Base-by-base conservation (phyloP, 1,139 yeast genomes). In the Oligophagozyma castellii region DNA sequence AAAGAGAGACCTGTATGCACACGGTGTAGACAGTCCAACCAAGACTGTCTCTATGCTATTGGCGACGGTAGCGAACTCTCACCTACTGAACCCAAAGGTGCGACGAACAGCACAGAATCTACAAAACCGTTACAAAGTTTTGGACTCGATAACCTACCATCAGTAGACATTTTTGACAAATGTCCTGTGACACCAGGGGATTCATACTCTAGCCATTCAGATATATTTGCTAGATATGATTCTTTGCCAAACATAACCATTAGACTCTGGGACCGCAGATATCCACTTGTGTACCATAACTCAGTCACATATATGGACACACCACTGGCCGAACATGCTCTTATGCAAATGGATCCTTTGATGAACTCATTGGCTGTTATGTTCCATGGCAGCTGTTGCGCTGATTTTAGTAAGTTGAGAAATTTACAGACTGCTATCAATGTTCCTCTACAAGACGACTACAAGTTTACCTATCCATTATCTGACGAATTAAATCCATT, bases 1-100 rank as follows among this genome's bases (percentile, higher is more conserved):
- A 41, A 37, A 33, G 18, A 8, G 6, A 16, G 40, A 16, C 45
- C 45, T 5, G 19, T 13, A 16, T 41, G 45, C 31, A 24, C 35
- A 6, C 24, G 43, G 22, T 41, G 45, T 24, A 23, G 16, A 12
- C 34, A 34, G 13, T 18, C 29, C 7, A 18, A 23, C 7, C 27
- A 23, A 12, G 13, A 20, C 14, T 41, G 45, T 24, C n/a, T n/a
- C n/a, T n/a, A n/a, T n/a, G n/a, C n/a, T n/a, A n/a, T n/a, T n/a
- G n/a, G n/a, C n/a, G n/a, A n/a, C n/a, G n/a, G n/a, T n/a, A n/a
- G n/a, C n/a, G n/a, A n/a, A n/a, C n/a, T n/a, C n/a, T n/a, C n/a
- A n/a, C n/a, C n/a, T n/a, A n/a, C n/a, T n/a, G n/a, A n/a, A n/a
- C n/a, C n/a, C n/a, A n/a, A n/a, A n/a, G n/a, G n/a, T n/a, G n/a